phyloP scores from a whole-genome alignment of 2,329 filamentous ascomycete genomes.

The Madurella mycetomatis region DNA sequence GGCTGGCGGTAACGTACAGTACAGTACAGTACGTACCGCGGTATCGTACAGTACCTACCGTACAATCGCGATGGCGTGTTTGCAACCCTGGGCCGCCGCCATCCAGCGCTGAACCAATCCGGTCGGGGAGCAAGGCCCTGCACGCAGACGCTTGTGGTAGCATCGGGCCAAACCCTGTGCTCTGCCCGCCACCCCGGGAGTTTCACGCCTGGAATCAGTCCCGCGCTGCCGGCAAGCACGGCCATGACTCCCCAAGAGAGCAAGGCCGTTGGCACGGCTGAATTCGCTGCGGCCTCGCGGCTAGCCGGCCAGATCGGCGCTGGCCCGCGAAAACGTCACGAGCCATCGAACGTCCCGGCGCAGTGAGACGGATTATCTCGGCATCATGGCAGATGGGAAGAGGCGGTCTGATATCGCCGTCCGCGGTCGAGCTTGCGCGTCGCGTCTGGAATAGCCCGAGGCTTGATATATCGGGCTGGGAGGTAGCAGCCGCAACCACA shows the following conservation, averaged over 20 bases:
- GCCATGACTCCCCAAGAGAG: conserved; percentile 10
- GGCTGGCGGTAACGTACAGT: background rate
- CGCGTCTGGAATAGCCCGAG: too few relatives aligned
- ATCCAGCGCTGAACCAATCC: conserved; percentile 10
- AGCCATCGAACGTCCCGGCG: too few relatives aligned
- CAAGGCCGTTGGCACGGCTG: conserved; percentile 4
- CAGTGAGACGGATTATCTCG: too few relatives aligned
- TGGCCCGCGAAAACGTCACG: too few relatives aligned
- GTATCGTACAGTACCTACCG: too few relatives aligned
- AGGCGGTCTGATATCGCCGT: background rate
- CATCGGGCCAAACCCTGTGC: conserved; percentile 11
- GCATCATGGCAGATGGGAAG: too few relatives aligned
- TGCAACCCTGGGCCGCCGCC: conserved; percentile 4
- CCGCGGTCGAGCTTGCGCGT: too few relatives aligned
- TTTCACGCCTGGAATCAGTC: background rate
- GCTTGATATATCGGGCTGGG: background rate
- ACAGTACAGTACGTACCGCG: too few relatives aligned
- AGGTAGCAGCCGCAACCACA: background rate
- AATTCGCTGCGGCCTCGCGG: conserved; percentile 7
- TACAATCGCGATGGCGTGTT: background rate
- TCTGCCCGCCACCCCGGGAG: conserved; percentile 6
- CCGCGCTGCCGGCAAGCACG: conserved; percentile 9
- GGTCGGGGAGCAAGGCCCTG: background rate
- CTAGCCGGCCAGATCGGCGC: background rate
- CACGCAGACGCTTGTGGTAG: background rate